These are phyloP conservation scores for Fusarium sacchari DNA, from an alignment of 2,329 filamentous ascomycete genomes.

Conservation along the genomic window DNA sequence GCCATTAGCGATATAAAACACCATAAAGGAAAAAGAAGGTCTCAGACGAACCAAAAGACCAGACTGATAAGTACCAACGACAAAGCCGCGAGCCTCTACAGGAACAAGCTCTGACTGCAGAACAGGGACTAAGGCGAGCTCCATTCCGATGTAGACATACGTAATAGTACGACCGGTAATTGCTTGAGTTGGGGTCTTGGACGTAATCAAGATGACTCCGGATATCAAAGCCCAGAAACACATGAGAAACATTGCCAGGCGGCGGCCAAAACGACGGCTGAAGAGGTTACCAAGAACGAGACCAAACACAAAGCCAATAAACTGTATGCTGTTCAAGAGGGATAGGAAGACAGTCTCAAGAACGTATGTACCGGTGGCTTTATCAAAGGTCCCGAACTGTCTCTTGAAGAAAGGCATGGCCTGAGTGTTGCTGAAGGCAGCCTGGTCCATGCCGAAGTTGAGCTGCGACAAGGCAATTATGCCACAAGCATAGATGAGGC, in stretches of 20 bases:
- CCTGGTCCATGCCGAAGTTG: conserved; percentile 55
- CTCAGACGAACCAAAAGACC: not conserved
- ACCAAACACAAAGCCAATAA: conserved; percentile 48
- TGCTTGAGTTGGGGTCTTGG: conserved; percentile 45
- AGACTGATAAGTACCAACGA: conserved; percentile 49
- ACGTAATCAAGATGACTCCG: conserved; percentile 47
- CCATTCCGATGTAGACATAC: conserved; percentile 45
- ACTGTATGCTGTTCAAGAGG: conserved; percentile 49
- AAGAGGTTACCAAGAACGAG: conserved; percentile 33
- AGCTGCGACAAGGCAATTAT: conserved; percentile 50
- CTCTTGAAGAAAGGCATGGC: conserved; percentile 51
- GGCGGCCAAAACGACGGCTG: conserved; percentile 45
- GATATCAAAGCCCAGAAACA: conserved; percentile 47
- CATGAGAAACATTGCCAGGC: conserved; percentile 49
- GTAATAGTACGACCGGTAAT: conserved; percentile 50
- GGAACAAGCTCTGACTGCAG: conserved; percentile 49
- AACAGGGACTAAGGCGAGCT: conserved; percentile 45
- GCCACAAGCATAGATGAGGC: conserved; percentile 28
- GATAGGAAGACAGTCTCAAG: conserved; percentile 49
- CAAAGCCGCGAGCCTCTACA: conserved; percentile 43
- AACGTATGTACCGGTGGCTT: conserved; percentile 29
- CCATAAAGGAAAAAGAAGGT: not conserved
- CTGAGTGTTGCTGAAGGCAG: conserved; percentile 50
- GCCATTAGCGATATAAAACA: not conserved
- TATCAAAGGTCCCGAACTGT: conserved; percentile 46